Conservation (phyloP, 1,284 basidiomycete species). For the Pterula multifida region DNA sequence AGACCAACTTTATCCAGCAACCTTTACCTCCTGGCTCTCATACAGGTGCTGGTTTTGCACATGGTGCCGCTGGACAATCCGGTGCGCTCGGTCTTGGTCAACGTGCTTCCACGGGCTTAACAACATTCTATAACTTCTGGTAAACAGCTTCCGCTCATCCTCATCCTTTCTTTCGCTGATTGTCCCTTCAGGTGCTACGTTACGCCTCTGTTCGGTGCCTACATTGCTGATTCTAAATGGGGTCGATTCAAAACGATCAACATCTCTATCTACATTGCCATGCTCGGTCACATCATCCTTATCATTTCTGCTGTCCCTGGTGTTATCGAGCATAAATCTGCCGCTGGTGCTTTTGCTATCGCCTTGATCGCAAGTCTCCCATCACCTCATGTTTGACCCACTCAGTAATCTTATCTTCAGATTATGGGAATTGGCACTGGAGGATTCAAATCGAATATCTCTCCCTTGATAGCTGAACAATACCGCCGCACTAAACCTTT, state of each 20-base stretch:
- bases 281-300: constrained; percentile 65
- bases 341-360: constrained; percentile 52
- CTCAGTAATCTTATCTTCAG: background rate
- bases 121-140: constrained; percentile 56
- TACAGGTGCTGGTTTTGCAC: constrained; percentile 44
- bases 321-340: constrained; percentile 48
- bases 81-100: constrained; percentile 64
- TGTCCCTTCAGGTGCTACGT: constrained; percentile 34
- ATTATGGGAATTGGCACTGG: constrained; percentile 51
- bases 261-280: constrained; percentile 38
- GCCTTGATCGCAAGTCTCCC: constrained; percentile 50
- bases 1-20: constrained; percentile 69
- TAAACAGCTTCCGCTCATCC: constrained; percentile 12
- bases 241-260: constrained; percentile 69
- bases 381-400: constrained; percentile 1
- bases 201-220: constrained; percentile 54
- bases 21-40: constrained; percentile 52
- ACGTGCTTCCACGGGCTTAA: constrained; percentile 57
- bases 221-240: constrained; percentile 64
- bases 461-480: constrained; percentile 73
- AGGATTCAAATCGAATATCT: constrained; percentile 74
- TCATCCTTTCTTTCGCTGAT: constrained; percentile 13
- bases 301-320: constrained; percentile 62
- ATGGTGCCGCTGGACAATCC: constrained; percentile 37
- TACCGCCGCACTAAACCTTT: constrained; percentile 47